phyloP scores from a whole-genome alignment of 148 eudicot genomes.

The Nepenthes mirabilis region DNA sequence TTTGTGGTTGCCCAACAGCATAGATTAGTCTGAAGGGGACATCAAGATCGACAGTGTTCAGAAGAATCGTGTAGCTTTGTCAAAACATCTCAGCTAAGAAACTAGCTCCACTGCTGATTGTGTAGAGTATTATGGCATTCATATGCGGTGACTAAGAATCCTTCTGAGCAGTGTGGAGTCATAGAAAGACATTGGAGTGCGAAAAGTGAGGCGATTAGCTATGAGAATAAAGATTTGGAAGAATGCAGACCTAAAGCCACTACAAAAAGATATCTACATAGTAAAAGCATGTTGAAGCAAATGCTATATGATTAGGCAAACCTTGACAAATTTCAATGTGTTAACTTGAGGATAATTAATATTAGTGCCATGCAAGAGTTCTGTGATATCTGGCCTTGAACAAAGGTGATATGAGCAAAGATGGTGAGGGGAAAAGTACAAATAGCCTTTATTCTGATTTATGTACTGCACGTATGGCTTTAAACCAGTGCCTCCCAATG shows the following conservation, averaged over 20 bases:
- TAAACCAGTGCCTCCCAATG: constrained; percentile 65
- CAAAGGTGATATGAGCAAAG: constrained; percentile 38
- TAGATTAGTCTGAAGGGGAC: constrained; percentile 53
- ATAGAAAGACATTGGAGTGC: constrained; percentile 85
- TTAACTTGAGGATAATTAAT: constrained; percentile 55
- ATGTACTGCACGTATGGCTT: constrained; percentile 66
- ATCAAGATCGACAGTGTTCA: constrained; percentile 77
- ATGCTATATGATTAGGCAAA: constrained; percentile 56
- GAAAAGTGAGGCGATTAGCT: constrained; percentile 62
- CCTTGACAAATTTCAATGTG: constrained; percentile 44
- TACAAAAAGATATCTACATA: constrained; percentile 36
- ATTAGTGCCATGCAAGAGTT: constrained; percentile 91
- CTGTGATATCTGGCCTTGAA: constrained; percentile 50
- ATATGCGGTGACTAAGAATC: constrained; percentile 51
- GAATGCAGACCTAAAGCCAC: constrained; percentile 60
- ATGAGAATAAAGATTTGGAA: constrained; percentile 64
- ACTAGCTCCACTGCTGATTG: too few species aligned
- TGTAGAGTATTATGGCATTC: not conserved
- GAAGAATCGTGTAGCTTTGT: constrained; percentile 41
- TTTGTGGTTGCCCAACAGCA: constrained; percentile 49
- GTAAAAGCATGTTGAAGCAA: constrained; percentile 30
- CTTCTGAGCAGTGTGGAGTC: constrained; percentile 94
- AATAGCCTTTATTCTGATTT: constrained; percentile 55
- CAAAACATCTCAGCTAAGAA: too few species aligned
- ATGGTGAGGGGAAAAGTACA: constrained; percentile 32